Percentiles rank a stretch among this genome's conserved stretches.
Evolutionary conservation across 1,284 basidiomycete genomes (phyloP).

Genomic region (Schizophyllum commune): DNA sequence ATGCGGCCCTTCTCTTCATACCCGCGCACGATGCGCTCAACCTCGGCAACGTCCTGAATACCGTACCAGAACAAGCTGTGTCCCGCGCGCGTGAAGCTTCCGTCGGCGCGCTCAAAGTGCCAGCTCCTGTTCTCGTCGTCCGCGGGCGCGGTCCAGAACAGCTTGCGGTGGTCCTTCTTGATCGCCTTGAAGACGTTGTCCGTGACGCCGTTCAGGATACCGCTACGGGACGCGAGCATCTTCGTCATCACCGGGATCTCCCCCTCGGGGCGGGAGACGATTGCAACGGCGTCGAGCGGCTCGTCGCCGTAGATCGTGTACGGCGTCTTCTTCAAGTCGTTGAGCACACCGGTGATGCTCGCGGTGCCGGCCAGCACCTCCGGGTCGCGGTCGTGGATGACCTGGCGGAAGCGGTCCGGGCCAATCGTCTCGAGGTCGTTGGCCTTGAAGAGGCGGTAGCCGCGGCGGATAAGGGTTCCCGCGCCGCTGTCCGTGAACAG

Average conservation of each 20-base stretch:
- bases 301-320: conserved; percentile 98
- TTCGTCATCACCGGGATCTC: conserved; percentile 92
- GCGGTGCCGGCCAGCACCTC: conserved; percentile 82
- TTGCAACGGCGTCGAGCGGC: conserved; percentile 90
- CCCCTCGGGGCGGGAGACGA: conserved; percentile 87
- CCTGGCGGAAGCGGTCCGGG: conserved; percentile 87
- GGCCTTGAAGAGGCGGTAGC: conserved; percentile 96
- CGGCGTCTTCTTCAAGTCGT: conserved; percentile 71
- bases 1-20: conserved; percentile 87
- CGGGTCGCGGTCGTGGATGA: conserved; percentile 91
- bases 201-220: conserved; percentile 88
- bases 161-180: conserved; percentile 88
- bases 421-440: conserved; percentile 78
- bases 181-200: conserved; percentile 97
- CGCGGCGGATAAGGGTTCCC: conserved; percentile 94
- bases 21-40: conserved; percentile 77
- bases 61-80: conserved; percentile 97
- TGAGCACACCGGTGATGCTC: conserved; percentile 87
- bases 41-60: conserved; percentile 85
- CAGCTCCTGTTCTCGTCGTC: conserved; percentile 96
- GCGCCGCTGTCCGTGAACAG: conserved; percentile 98
- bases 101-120: conserved; percentile 99
- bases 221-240: conserved; percentile 82
- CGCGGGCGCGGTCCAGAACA: conserved; percentile 95
- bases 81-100: conserved; percentile 93